Percentiles rank a stretch among this genome's conserved stretches.
These are phyloP conservation scores for Russula compacta DNA, from an alignment of 768 basidiomycete genomes.

Conservation along the genomic window DNA sequence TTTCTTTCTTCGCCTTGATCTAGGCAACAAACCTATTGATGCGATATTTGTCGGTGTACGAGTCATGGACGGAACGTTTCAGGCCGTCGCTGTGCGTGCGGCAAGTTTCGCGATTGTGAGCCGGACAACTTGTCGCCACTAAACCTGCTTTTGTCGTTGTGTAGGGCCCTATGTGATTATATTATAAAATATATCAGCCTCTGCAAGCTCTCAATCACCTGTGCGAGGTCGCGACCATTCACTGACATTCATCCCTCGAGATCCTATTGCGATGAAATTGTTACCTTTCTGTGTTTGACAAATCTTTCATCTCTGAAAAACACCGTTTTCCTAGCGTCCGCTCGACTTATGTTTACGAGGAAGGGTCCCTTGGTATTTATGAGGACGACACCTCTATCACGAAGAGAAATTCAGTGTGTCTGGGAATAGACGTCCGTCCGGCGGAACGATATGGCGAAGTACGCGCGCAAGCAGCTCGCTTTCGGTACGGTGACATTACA, in stretches of 20 bases:
- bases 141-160: not conserved
- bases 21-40: constrained; percentile 63
- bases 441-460: constrained; percentile 72
- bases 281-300: not conserved
- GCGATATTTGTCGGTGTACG: constrained; percentile 62
- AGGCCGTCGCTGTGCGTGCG: constrained; percentile 73
- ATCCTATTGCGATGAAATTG: constrained; percentile 76
- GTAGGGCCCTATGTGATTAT: constrained; percentile 74
- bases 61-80: constrained; percentile 66
- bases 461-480: constrained; percentile 80
- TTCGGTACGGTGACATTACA: constrained; percentile 49
- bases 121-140: not conserved
- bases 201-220: constrained; percentile 40
- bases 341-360: constrained; percentile 91
- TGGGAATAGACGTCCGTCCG: constrained; percentile 52
- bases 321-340: constrained; percentile 56
- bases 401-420: constrained; percentile 34
- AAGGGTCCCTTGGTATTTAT: constrained; percentile 80
- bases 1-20: constrained; percentile 81
- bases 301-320: not conserved
- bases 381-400: constrained; percentile 31
- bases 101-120: constrained; percentile 80
- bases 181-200: constrained; percentile 92
- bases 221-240: not conserved
- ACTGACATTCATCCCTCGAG: constrained; percentile 28